Percentiles rank a stretch among this genome's conserved stretches.
Evolutionary conservation across 306 rosid species (phyloP).

Genomic region (Fragaria ananassa): DNA sequence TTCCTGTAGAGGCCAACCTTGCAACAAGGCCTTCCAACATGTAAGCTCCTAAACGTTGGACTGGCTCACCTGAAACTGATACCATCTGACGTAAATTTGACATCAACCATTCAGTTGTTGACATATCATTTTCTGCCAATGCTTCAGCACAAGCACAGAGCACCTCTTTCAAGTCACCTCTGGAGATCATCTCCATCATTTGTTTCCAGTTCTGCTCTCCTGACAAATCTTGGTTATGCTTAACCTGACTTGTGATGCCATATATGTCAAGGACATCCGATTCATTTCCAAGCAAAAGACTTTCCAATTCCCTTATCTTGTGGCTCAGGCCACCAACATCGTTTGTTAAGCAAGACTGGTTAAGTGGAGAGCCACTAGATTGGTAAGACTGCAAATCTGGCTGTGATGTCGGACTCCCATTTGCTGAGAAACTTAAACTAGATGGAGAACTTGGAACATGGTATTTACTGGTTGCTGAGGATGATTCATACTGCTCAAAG

Average conservation of each 20-base stretch:
- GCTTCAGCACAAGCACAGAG: constrained; percentile 78
- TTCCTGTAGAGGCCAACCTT: constrained; percentile 75
- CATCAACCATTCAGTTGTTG: constrained; percentile 60
- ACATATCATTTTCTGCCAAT: constrained; percentile 49
- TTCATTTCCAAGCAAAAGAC: constrained; percentile 72
- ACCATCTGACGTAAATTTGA: constrained; percentile 68
- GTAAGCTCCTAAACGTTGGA: constrained; percentile 85
- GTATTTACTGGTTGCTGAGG: constrained; percentile 47
- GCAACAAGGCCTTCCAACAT: constrained; percentile 85
- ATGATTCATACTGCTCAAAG: constrained; percentile 50
- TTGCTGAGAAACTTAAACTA: constrained; percentile 48
- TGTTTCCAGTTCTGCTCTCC: constrained; percentile 55
- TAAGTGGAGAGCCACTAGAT: constrained; percentile 45
- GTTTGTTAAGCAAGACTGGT: constrained; percentile 50
- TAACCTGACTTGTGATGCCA: constrained; percentile 25
- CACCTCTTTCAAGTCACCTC: constrained; percentile 65
- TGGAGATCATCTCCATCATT: constrained; percentile 51
- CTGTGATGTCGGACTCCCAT: constrained; percentile 58
- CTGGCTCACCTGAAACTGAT: constrained; percentile 70
- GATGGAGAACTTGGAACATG: constrained; percentile 65
- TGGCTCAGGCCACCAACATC: constrained; percentile 55
- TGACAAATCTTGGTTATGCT: constrained; percentile 24
- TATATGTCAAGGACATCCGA: constrained; percentile 38
- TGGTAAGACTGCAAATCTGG: constrained; percentile 42
- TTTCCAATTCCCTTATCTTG: constrained; percentile 82